These are phyloP conservation scores for Aspergillus indologenus DNA, from an alignment of 495 filamentous ascomycete species.

Conservation along the genomic window DNA sequence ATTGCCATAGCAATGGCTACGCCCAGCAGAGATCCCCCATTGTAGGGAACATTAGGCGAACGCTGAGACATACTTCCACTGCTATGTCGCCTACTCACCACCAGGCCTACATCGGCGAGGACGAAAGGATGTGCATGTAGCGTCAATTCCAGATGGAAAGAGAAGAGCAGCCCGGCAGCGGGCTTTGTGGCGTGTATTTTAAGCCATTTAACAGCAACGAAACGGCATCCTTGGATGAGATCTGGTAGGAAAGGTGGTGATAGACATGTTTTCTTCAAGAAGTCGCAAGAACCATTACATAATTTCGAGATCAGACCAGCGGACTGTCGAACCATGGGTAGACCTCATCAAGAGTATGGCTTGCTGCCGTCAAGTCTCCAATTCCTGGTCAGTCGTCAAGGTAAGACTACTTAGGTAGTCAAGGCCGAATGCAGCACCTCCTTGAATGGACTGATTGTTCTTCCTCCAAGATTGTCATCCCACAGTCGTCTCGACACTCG, in stretches of 20 bases:
- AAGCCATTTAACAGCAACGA: not conserved
- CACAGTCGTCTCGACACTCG: no score
- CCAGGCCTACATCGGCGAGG: not conserved
- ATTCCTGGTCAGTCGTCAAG: not conserved
- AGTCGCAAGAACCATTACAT: not conserved
- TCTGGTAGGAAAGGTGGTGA: no score
- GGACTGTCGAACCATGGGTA: not conserved
- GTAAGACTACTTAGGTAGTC: no score
- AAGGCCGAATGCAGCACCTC: no score
- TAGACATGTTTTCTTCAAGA: not conserved
- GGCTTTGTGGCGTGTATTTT: not conserved
- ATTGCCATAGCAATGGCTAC: constrained; percentile 16
- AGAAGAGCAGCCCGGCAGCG: not conserved
- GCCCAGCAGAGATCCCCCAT: constrained; percentile 16
- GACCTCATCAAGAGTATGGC: not conserved
- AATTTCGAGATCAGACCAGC: not conserved
- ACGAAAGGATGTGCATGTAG: not conserved
- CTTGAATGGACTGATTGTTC: no score
- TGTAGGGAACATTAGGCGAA: constrained; percentile 6
- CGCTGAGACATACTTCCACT: not conserved
- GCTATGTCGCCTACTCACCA: not conserved
- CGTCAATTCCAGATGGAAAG: not conserved
- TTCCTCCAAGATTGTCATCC: no score
- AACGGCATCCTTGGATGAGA: no score
- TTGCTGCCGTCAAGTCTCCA: not conserved